Base-by-base conservation (phyloP, 192 early-diverging fungal genomes). In the Coemansia aciculifera region DNA sequence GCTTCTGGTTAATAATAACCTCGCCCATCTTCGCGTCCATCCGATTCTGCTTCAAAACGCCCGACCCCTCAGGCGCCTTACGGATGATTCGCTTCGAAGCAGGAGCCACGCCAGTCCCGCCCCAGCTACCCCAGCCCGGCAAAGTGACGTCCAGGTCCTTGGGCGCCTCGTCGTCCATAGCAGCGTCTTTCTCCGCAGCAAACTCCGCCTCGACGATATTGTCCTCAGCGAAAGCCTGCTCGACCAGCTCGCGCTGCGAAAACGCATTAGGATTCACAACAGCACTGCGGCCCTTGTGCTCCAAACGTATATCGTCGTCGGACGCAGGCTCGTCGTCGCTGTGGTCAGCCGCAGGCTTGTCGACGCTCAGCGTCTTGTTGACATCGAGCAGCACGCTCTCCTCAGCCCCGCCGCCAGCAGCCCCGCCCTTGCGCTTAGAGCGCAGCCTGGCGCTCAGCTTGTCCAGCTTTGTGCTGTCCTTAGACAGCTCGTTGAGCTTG, bases 71-170 rank as follows among this genome's bases (percentile, higher is more conserved):
- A 5, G 68, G 75, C 0, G 84, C 71, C 57, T 85, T 84, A 48
- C 74, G 79, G 38, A 84, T 76, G 11, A 87, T 84, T 70, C 89
- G 85, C 61, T 87, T 87, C 66, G 89, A 86, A 69, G 88, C 88
- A 31, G 85, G 69, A 32, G 85, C 81, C 8, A 93, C 68, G 24
- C 89, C 90, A 2, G 85, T 80, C 24, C 90, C 90, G 65, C 81
- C 87, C 93, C 96, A 97, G 38, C 85, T 81, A 11, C 95, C 95
- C 97, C 97, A 99, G 61, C 97, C 97, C 11, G 97, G 97, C 66
- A 99, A 81, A 9, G 91, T 92, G 59, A 92, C 56, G 64, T 95
- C 93, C 57, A 90, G 84, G 36, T 91, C 89, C 76, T 94, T 89
- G 34, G 91, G 90, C 13, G 80, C 86, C 38, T 97, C 94, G 13